Evolutionary conservation across 495 filamentous ascomycete species (phyloP).

Genomic region (Aspergillus leporis): DNA sequence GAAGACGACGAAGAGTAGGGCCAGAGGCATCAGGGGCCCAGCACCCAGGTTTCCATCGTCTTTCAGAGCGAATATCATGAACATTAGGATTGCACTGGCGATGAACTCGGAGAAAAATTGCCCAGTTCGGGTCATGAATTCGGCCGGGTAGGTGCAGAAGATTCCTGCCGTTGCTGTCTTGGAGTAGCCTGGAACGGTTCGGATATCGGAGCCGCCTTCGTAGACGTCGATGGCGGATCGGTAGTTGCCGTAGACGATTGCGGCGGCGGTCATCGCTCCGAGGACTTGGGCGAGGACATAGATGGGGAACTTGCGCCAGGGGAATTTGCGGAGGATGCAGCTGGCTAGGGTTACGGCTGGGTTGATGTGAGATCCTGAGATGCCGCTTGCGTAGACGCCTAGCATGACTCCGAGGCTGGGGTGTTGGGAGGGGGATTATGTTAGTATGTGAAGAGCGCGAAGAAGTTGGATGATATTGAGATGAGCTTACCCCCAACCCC

Average conservation of each 20-base stretch:
- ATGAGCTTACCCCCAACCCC: conserved; percentile 59
- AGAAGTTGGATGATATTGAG: not conserved
- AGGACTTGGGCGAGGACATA: conserved; percentile 56
- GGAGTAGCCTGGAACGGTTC: conserved; percentile 58
- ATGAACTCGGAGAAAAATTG: conserved; percentile 68
- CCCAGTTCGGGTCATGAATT: conserved; percentile 58
- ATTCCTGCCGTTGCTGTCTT: conserved; percentile 61
- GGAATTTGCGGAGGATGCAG: conserved; percentile 61
- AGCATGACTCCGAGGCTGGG: conserved; percentile 60
- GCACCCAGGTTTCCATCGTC: conserved; percentile 56
- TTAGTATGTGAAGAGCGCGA: conserved; percentile 5
- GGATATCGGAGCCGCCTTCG: conserved; percentile 53
- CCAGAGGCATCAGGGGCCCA: conserved; percentile 52
- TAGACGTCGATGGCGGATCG: conserved; percentile 53
- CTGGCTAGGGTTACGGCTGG: conserved; percentile 64
- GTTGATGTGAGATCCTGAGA: conserved; percentile 63
- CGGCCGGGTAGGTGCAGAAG: conserved; percentile 65
- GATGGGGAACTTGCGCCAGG: conserved; percentile 59
- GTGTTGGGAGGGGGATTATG: not conserved
- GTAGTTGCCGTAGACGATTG: conserved; percentile 60
- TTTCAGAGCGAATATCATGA: conserved; percentile 66
- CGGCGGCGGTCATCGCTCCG: conserved; percentile 55
- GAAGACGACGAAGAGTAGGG: conserved; percentile 64
- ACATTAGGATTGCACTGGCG: conserved; percentile 61
- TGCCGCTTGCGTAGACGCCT: conserved; percentile 61